Evolutionary conservation across 805 yeast genomes (phyloP).

Genomic region (Babjeviella inositovora): DNA sequence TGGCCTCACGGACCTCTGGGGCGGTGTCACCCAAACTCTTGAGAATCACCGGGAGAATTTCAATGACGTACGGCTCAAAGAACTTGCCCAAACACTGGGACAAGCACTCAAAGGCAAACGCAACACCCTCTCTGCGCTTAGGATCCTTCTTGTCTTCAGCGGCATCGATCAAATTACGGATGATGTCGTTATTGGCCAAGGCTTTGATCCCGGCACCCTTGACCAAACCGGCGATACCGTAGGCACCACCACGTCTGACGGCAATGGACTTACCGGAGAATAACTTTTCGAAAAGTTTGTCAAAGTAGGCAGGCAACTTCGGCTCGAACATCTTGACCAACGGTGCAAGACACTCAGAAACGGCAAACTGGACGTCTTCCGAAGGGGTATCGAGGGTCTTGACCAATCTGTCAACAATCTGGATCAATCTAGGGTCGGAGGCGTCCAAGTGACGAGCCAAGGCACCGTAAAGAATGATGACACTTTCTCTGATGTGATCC

Average conservation of each 20-base stretch:
- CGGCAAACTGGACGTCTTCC: constrained; percentile 79
- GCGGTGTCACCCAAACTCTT: constrained; percentile 73
- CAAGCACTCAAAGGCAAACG: constrained; percentile 71
- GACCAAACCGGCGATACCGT: constrained; percentile 87
- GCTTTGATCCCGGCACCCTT: constrained; percentile 80
- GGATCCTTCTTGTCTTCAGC: constrained; percentile 75
- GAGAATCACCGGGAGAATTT: constrained; percentile 67
- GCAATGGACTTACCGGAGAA: constrained; percentile 30
- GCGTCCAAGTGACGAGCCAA: constrained; percentile 70
- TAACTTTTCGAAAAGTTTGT: constrained; percentile 39
- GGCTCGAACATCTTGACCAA: constrained; percentile 43
- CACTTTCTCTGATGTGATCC: constrained; percentile 59
- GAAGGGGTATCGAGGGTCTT: constrained; percentile 75
- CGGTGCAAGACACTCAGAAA: constrained; percentile 76
- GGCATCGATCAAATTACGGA: constrained; percentile 63
- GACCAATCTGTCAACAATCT: constrained; percentile 54
- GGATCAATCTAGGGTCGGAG: constrained; percentile 45
- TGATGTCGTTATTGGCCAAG: constrained; percentile 59
- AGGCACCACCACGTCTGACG: constrained; percentile 86
- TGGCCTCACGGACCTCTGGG: constrained; percentile 79
- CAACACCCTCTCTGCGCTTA: constrained; percentile 71
- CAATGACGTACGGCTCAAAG: constrained; percentile 92
- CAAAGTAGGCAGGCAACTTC: constrained; percentile 36
- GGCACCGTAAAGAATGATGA: constrained; percentile 79
- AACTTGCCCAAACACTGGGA: constrained; percentile 59